Evolutionary conservation across 73 alveolate genomes (phyloP).

Genomic region (Durusdinium trenchii): DNA sequence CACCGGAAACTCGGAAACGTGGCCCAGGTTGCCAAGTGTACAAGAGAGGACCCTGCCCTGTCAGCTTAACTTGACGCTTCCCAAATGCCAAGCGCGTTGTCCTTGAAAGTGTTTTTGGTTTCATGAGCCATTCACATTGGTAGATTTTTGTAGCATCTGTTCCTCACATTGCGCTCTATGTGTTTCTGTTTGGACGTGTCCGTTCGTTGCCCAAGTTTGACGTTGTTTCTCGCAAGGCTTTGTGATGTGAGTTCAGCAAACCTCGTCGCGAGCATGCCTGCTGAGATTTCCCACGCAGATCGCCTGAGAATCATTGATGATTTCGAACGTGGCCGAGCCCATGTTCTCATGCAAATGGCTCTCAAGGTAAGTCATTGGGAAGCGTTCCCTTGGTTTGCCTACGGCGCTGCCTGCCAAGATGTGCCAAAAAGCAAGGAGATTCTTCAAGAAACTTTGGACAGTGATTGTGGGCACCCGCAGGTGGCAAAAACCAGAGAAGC

Average conservation of each 20-base stretch:
- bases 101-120: too few relatives aligned
- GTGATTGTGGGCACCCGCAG: background rate
- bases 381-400: background rate
- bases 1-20: too few relatives aligned
- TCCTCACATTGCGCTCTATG: too few relatives aligned
- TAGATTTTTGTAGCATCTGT: too few relatives aligned
- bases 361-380: conserved; percentile 8
- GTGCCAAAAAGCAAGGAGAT: background rate
- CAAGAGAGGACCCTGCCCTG: too few relatives aligned
- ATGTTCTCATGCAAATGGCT: background rate
- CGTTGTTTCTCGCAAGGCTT: too few relatives aligned
- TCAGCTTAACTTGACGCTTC: too few relatives aligned
- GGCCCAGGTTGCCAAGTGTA: too few relatives aligned
- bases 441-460: background rate
- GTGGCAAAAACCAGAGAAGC: background rate
- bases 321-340: conserved; percentile 15
- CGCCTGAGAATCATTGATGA: background rate
- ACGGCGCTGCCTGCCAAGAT: background rate
- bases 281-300: background rate
- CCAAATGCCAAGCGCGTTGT: too few relatives aligned
- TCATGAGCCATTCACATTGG: too few relatives aligned
- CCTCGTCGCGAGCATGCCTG: background rate
- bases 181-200: too few relatives aligned
- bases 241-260: background rate
- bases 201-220: too few relatives aligned